phyloP scores from a whole-genome alignment of 306 rosid genomes.

The Cicer yamashitae region DNA sequence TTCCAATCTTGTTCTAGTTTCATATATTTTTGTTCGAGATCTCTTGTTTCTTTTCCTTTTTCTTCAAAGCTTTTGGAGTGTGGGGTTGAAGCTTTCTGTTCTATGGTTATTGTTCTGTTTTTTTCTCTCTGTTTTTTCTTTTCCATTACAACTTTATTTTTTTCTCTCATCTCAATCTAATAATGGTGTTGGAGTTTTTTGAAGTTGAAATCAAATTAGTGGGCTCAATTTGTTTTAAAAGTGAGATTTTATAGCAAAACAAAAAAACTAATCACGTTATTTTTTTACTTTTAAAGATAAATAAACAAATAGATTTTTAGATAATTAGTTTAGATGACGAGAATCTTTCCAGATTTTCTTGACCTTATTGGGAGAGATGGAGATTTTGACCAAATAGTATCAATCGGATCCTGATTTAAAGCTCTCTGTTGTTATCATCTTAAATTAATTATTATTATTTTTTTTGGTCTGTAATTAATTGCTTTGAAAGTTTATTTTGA shows the following conservation, averaged over 20 bases:
- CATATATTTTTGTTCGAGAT: slow-evolving; percentile 45
- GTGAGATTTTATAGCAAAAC: slow-evolving; percentile 1
- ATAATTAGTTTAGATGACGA: slow-evolving; percentile 29
- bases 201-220: slow-evolving; percentile 5
- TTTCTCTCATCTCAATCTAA: background rate
- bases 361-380: background rate
- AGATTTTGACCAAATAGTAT: background rate
- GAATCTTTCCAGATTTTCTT: slow-evolving; percentile 16
- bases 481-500: background rate
- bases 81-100: slow-evolving; percentile 38
- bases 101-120: background rate
- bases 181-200: slow-evolving; percentile 32
- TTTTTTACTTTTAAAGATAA: background rate
- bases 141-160: background rate
- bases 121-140: background rate
- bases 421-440: background rate
- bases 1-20: slow-evolving; percentile 60
- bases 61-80: slow-evolving; percentile 32
- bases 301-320: background rate
- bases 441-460: background rate
- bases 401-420: background rate
- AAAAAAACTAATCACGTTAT: background rate
- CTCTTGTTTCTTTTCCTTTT: slow-evolving; percentile 36
- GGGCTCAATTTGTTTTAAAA: slow-evolving; percentile 37
- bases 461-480: background rate